Conservation (phyloP, 495 filamentous ascomycete species). For the Aspergillus sparsus region DNA sequence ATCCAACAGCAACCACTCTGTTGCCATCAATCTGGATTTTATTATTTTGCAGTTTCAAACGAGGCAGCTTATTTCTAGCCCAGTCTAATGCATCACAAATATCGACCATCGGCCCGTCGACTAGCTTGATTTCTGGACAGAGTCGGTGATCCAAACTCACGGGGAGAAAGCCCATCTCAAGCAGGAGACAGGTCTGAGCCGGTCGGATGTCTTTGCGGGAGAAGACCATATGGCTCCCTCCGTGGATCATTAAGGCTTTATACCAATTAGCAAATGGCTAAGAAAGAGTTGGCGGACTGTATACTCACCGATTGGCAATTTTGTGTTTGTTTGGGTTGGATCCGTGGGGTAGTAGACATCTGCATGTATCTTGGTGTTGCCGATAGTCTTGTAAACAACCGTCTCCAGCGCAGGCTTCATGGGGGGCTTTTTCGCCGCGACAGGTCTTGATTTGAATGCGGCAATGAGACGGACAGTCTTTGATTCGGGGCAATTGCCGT, state of each 20-base stretch:
- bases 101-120: conserved; percentile 54
- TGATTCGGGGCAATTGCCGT: background rate
- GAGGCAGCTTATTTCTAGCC: conserved; percentile 44
- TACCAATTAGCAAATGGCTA: too few relatives aligned
- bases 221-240: conserved; percentile 55
- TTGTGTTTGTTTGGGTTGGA: too few relatives aligned
- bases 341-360: conserved; percentile 47
- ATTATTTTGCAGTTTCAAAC: conserved; percentile 19
- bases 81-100: conserved; percentile 48
- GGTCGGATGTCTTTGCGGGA: conserved; percentile 49
- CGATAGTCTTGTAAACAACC: too few relatives aligned
- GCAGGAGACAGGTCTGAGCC: conserved; percentile 41
- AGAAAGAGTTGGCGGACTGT: background rate
- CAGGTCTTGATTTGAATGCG: too few relatives aligned
- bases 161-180: conserved; percentile 50
- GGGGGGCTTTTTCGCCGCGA: too few relatives aligned
- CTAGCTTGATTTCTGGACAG: conserved; percentile 50
- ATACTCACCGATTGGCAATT: too few relatives aligned
- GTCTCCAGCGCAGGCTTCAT: too few relatives aligned
- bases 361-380: too few relatives aligned
- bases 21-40: conserved; percentile 34
- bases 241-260: conserved; percentile 63
- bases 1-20: conserved; percentile 53
- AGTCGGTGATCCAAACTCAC: conserved; percentile 59
- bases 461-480: conserved; percentile 4